Evolutionary conservation across 305 asterid genomes (phyloP).

Genomic region (Galium porrigens): DNA sequence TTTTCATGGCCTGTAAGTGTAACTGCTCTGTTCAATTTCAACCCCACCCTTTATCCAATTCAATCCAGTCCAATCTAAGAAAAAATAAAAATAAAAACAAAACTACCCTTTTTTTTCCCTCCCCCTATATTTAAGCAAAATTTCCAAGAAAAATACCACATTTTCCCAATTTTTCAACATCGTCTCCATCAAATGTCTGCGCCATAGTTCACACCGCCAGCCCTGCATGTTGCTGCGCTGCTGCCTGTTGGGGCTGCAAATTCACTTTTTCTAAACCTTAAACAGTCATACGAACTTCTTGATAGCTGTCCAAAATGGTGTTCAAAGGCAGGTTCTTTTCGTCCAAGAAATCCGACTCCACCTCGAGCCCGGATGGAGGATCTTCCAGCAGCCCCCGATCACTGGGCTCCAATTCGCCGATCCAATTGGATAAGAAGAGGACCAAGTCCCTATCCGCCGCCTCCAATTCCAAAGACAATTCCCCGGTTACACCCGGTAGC

Average conservation of each 20-base stretch:
- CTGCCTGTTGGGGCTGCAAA: slow-evolving; percentile 17
- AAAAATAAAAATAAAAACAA: background rate
- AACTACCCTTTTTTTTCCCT: background rate
- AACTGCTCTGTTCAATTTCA: background rate
- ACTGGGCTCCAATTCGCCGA: slow-evolving; percentile 65
- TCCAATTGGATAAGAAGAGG: slow-evolving; percentile 75
- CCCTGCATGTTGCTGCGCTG: slow-evolving; percentile 19
- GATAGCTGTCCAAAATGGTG: slow-evolving; percentile 36
- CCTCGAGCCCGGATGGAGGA: slow-evolving; percentile 71
- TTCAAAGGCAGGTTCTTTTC: slow-evolving; percentile 85
- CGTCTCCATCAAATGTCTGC: slow-evolving; percentile 8
- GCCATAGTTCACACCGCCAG: slow-evolving; percentile 13
- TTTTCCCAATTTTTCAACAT: background rate
- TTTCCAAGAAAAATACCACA: background rate
- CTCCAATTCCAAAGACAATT: slow-evolving; percentile 36
- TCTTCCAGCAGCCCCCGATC: slow-evolving; percentile 80
- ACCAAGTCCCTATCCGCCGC: slow-evolving; percentile 44
- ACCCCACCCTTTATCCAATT: background rate
- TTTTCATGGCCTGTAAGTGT: slow-evolving; percentile 7
- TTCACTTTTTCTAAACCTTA: background rate
- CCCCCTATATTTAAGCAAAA: background rate
- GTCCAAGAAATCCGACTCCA: slow-evolving; percentile 60
- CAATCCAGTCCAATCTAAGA: background rate
- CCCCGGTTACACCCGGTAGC: slow-evolving; percentile 24
- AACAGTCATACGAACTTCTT: background rate